phyloP scores from a whole-genome alignment of 257 asterid species.

The Scutellaria baicalensis region DNA sequence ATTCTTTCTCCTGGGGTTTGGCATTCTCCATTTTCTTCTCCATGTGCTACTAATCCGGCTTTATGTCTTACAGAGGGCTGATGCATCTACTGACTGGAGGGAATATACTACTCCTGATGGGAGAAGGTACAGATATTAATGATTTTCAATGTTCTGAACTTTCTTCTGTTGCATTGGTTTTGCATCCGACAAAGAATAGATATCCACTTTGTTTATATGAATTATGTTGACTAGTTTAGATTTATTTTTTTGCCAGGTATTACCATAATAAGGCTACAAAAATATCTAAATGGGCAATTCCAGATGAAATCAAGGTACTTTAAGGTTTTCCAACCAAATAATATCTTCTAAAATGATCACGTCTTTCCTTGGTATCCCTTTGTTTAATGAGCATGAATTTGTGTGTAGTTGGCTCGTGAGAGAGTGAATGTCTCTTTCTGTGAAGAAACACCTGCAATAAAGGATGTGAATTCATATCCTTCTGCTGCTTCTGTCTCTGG shows the following conservation, averaged over 20 bases:
- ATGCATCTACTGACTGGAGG: slow-evolving; percentile 93
- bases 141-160: background rate
- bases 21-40: slow-evolving; percentile 3
- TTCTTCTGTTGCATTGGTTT: background rate
- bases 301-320: slow-evolving; percentile 81
- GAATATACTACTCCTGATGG: slow-evolving; percentile 71
- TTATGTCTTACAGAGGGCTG: slow-evolving; percentile 73
- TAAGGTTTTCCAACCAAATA: slow-evolving; percentile 18
- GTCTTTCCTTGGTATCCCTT: background rate
- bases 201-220: background rate
- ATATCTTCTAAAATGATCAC: background rate
- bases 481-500: slow-evolving; percentile 38
- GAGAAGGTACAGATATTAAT: slow-evolving; percentile 45
- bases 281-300: slow-evolving; percentile 77
- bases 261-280: slow-evolving; percentile 65
- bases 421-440: slow-evolving; percentile 20
- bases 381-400: slow-evolving; percentile 14
- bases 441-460: slow-evolving; percentile 32
- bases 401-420: slow-evolving; percentile 69
- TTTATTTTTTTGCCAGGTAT: slow-evolving; percentile 43
- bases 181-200: background rate
- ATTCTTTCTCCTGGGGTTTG: background rate
- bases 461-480: slow-evolving; percentile 27
- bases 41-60: slow-evolving; percentile 14
- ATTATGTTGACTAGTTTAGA: slow-evolving; percentile 11